Conservation (phyloP, 2,329 filamentous ascomycete genomes). For the Venturia pyrina region DNA sequence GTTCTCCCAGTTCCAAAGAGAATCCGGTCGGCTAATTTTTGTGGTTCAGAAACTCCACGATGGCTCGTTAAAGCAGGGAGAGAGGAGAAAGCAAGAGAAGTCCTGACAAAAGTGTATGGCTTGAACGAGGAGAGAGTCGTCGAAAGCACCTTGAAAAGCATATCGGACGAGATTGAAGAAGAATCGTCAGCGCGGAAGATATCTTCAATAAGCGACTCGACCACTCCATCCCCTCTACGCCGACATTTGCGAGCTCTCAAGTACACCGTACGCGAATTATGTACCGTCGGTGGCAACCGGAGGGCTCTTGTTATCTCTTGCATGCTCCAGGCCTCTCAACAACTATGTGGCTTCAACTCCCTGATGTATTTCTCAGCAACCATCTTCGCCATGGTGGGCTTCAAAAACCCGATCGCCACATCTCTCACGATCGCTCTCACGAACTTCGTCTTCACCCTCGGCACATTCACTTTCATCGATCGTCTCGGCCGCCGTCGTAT, state of each 20-base stretch:
- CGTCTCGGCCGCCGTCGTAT: constrained; percentile 43
- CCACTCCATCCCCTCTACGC: neutral
- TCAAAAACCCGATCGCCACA: constrained; percentile 34
- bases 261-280: constrained; percentile 43
- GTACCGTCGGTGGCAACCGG: constrained; percentile 42
- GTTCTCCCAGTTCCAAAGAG: neutral
- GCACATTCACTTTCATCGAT: constrained; percentile 36
- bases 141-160: constrained; percentile 2
- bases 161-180: constrained; percentile 32
- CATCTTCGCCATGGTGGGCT: constrained; percentile 37
- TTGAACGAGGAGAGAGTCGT: constrained; percentile 32
- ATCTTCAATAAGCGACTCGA: constrained; percentile 13
- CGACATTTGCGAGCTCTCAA: constrained; percentile 33
- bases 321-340: constrained; percentile 76
- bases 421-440: constrained; percentile 34
- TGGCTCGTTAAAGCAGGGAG: constrained; percentile 68
- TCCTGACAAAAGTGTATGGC: constrained; percentile 59
- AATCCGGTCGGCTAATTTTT: neutral
- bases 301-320: constrained; percentile 77
- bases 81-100: constrained; percentile 49
- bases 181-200: constrained; percentile 37
- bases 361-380: constrained; percentile 40
- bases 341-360: constrained; percentile 57
- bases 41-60: constrained; percentile 59
- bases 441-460: constrained; percentile 37